Evolutionary conservation across 805 yeast species (phyloP).

Genomic region (Metschnikowia bowlesiae): DNA sequence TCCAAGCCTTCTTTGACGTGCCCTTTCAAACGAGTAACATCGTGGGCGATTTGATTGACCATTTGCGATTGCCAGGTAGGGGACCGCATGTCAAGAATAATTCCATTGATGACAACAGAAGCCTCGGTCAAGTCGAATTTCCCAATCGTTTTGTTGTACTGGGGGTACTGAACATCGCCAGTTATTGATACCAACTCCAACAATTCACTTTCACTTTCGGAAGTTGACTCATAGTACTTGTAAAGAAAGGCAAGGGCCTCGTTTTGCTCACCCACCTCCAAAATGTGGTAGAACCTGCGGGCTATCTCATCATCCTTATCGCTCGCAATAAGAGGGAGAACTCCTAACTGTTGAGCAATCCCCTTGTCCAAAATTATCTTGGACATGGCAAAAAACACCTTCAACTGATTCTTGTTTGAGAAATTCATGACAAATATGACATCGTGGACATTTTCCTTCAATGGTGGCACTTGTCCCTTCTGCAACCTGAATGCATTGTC

Average conservation of each 20-base stretch:
- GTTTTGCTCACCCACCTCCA: conserved; percentile 24
- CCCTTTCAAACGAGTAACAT: conserved; percentile 36
- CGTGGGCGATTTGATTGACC: conserved; percentile 51
- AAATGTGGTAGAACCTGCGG: conserved; percentile 30
- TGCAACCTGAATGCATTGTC: conserved; percentile 13
- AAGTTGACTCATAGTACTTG: conserved; percentile 28
- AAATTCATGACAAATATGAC: conserved; percentile 65
- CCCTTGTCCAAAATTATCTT: conserved; percentile 49
- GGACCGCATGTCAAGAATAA: conserved; percentile 46
- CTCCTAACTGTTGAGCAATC: conserved; percentile 76
- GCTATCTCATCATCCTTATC: conserved; percentile 28
- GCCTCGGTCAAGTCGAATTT: conserved; percentile 42
- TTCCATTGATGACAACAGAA: conserved; percentile 68
- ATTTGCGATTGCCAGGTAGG: conserved; percentile 53
- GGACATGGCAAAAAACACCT: conserved; percentile 46
- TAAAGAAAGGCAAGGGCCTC: conserved; percentile 40
- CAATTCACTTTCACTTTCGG: conserved; percentile 23
- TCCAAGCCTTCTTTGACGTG: conserved; percentile 23
- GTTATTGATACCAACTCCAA: conserved; percentile 18
- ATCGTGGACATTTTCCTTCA: conserved; percentile 72
- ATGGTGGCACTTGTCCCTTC: conserved; percentile 60
- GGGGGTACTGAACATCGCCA: conserved; percentile 14
- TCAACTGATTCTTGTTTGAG: conserved; percentile 47
- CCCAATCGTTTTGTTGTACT: conserved; percentile 21
- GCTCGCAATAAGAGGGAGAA: conserved; percentile 56